Base-by-base conservation (phyloP, 768 basidiomycete species). In the Pisolithus tinctorius region DNA sequence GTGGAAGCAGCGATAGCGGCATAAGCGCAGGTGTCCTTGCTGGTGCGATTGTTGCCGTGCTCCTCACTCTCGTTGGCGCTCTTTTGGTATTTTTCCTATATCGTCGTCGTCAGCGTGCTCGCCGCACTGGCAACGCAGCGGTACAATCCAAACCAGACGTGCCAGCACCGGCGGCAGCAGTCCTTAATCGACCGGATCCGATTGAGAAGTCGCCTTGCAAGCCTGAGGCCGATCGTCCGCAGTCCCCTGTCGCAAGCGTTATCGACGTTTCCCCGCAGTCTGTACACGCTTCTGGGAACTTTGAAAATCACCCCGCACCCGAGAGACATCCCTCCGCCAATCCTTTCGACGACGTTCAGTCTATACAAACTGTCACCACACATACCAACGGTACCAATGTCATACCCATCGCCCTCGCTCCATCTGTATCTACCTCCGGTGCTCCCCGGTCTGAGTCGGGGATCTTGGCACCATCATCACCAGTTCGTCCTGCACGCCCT, bases 171-270 rank as follows among this genome's bases (percentile, higher is more conserved):
- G 88, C 89, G 17, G 84, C 79, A 58, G 80, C 82, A 9, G 89
- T 91, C 31, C 82, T 91, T 53, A 86, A 82, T 64, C 75, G 88
- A 39, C 86, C 88, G n/a, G 86, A 91, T 66, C 88, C 88, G 29
- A 83, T 70, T 48, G 86, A 87, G 70, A 88, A 87, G 62, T 64
- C 74, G 6, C 59, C 65, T 11, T 55, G 69, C 4, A 71, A 77
- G 54, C 62, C 63, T 25, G 45, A 47, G 17, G 30, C 17, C 11
- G 17, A 8, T 23, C 45, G 45, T 25, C 31, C 45, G 11, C 20
- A 75, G 16, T 65, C 70, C 26, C 69, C 74, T 3, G 74, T 76
- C 25, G 65, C 73, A 45, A 71, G 76, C 17, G 77, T 82, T 46
- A 80, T 83, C 58, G 79, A 84, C 62, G 76, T 82, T 55, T 79